Evolutionary conservation across 2,329 filamentous ascomycete species (phyloP), one percentile per base, ranked within the genome.

Genomic region (Cordyceps cateniannulata): DNA sequence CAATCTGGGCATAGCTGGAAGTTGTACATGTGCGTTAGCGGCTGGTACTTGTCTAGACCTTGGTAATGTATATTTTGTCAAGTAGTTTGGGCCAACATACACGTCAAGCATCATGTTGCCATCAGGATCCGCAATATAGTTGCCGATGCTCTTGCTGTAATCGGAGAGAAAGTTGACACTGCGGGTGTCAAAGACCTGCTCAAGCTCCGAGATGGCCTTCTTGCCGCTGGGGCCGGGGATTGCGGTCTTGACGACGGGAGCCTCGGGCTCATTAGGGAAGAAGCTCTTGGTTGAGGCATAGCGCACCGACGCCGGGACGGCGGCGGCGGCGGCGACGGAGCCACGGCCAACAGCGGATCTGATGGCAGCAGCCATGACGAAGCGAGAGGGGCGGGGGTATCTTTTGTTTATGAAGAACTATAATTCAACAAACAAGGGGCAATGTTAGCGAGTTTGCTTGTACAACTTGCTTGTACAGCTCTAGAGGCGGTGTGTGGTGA

Each of bases 101-200:
- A 90, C 87, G 68, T 91, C 88, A n/a, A 91, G 81, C 62, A 90
- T 76, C 18, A 84, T 75, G 69, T 91, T 90, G 65, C 87, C 87
- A 69, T 91, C 88, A 0, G 85, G 81, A 67, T 91, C 88, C 38
- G 81, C 82, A 66, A 91, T 85, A 72, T 96, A 96, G 79, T 96
- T 96, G 69, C 91, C 91, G 62, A 81, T 76, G 68, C 87, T 90
- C 75, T 86, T 84, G 65, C 81, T 80, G 75, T 91, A 93, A 75
- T 93, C 88, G 63, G 83, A 82, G 69, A 93, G 79, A 85, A 92
- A 89, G 79, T 95, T 96, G 77, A 93, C 77, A 75, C 88, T 91
- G 63, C 91, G 83, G 5, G 90, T 93, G 73, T 96, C 91, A 70
- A 95, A 96, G 62, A 96, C 89, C 70, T 86, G 79, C 75, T 89